A percentile compares a stretch with the other conserved stretches of the same genome.
These are phyloP conservation scores for Cicer cuneatum DNA, from an alignment of 306 rosid species.

Conservation along the genomic window DNA sequence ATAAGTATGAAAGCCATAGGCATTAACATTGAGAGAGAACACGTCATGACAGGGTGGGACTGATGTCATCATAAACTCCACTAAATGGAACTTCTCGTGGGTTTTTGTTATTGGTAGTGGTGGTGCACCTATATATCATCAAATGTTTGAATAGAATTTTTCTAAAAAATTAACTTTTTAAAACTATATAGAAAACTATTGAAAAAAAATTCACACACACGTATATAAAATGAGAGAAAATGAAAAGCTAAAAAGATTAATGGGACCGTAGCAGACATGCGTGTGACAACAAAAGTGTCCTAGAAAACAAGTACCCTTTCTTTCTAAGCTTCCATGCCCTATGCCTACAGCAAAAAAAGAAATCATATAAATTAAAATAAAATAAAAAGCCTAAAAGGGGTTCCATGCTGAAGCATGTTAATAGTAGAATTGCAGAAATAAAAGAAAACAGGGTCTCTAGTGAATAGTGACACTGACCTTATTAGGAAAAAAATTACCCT, in stretches of 20 bases:
- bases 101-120: constrained; percentile 54
- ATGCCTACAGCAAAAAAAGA: constrained; percentile 4
- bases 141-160: constrained; percentile 73
- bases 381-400: constrained; percentile 28
- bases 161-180: constrained; percentile 22
- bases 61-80: constrained; percentile 85
- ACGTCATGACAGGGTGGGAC: constrained; percentile 95
- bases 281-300: constrained; percentile 75
- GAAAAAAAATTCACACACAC: not conserved
- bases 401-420: constrained; percentile 46
- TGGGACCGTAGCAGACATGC: constrained; percentile 89
- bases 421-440: constrained; percentile 50
- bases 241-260: constrained; percentile 44
- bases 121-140: constrained; percentile 77
- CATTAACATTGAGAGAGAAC: constrained; percentile 46
- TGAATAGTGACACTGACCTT: constrained; percentile 58
- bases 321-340: constrained; percentile 51
- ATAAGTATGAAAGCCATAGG: constrained; percentile 41
- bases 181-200: constrained; percentile 11
- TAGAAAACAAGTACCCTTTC: constrained; percentile 52
- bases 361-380: constrained; percentile 27
- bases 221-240: constrained; percentile 32
- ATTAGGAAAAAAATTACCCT: constrained; percentile 50
- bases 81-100: constrained; percentile 56
- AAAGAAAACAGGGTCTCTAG: constrained; percentile 46